Base-by-base conservation (phyloP, 2,329 filamentous ascomycete genomes). In the Bipolaris oryzae region DNA sequence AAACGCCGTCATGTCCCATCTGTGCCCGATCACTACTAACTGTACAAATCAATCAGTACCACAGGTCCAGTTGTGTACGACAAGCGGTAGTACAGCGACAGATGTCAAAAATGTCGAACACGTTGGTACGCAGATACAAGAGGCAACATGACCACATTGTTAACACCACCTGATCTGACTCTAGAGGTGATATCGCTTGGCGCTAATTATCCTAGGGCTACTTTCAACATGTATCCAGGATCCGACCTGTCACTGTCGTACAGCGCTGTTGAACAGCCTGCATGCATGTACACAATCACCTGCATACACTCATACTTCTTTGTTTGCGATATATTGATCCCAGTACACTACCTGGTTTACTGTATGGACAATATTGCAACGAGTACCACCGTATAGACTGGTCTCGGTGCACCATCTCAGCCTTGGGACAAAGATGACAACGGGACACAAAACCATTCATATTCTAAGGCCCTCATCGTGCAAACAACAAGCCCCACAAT, bases 101-200 rank as follows among this genome's bases (percentile, higher is more conserved):
- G 21, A 6, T 39, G 34, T 50, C 51, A 55, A 18, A 47, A 9
- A 31, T 53, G 43, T 50, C 55, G 55, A 55, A 51, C 50, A 58
- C 55, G 60, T 61, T 62, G 44, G 52, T 39, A 13, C 34, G 31
- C 34, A 33, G 41, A 57, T 42, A 20, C 31, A 46, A 41, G 28
- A 38, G n/a, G 37, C 5, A 6, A 39, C 11, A n/a, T 20, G 28
- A 35, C 49, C 25, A 55, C 47, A 20, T 16, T 11, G 16, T n/a
- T 37, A n/a, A 25, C 35, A 43, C 18, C 11, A 37, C 2, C 28
- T 11, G 33, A 31, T 35, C 50, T 41, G 25, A 9, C 7, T 28
- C 25, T 49, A 45, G 44, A 46, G 25, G 18, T 9, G 15, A 16
- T n/a, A 13, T 21, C 9, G 34, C 25, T 15, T 7, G 5, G 16